phyloP scores from a whole-genome alignment of 1,284 basidiomycete species.

The Pisolithus thermaeus region DNA sequence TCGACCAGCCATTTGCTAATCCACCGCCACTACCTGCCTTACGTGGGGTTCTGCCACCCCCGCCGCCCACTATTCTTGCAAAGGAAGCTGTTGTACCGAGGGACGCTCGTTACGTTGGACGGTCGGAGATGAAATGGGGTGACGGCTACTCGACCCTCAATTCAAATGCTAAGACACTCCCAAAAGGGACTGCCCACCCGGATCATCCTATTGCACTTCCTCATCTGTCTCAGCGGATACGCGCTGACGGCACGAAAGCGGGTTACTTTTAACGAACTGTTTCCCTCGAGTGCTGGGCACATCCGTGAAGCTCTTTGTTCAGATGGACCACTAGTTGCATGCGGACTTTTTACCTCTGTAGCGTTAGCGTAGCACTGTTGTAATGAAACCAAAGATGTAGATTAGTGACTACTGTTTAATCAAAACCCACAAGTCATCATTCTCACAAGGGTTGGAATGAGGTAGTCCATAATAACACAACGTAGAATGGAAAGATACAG shows the following conservation, averaged over 20 bases:
- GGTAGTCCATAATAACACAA: neutral
- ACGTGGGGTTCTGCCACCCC: constrained; percentile 4
- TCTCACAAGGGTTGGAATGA: neutral
- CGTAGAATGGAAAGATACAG: constrained; percentile 4
- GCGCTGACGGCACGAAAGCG: constrained; percentile 36
- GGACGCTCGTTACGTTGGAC: constrained; percentile 2
- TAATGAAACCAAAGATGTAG: constrained; percentile 1
- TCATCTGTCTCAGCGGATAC: constrained; percentile 49
- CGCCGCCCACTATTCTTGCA: constrained; percentile 17
- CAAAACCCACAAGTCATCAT: constrained; percentile 4
- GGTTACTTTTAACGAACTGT: constrained; percentile 16
- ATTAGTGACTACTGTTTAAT: constrained; percentile 8
- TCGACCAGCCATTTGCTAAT: constrained; percentile 38
- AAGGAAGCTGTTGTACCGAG: constrained; percentile 4
- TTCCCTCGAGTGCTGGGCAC: neutral
- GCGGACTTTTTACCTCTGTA: constrained; percentile 11
- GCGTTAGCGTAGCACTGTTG: constrained; percentile 10
- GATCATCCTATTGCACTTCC: constrained; percentile 53
- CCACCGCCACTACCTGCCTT: constrained; percentile 9
- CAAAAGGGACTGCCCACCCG: constrained; percentile 38
- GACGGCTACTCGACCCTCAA: constrained; percentile 3
- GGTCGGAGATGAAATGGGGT: constrained; percentile 1
- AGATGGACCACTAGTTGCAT: neutral
- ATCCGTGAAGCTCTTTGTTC: neutral
- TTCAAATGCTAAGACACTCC: constrained; percentile 13